Conservation (phyloP, 805 yeast genomes). For the Ogataea pilisensis region DNA sequence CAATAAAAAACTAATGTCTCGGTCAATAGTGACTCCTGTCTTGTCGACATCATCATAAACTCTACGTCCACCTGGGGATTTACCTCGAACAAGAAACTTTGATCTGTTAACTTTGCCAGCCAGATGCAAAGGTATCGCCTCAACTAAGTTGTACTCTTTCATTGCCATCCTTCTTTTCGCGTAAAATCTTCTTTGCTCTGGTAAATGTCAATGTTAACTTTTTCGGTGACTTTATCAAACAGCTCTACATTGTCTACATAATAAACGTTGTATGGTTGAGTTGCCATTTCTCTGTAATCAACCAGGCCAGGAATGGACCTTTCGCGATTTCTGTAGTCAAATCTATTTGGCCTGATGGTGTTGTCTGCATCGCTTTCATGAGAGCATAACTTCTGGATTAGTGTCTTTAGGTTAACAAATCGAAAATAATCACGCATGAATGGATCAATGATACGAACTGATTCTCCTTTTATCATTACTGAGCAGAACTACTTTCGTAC, state of each 20-base stretch:
- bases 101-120: background rate
- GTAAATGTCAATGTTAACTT: background rate
- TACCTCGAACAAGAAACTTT: background rate
- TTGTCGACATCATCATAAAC: too few relatives aligned
- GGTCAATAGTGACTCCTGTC: too few relatives aligned
- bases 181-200: background rate
- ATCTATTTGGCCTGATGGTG: background rate
- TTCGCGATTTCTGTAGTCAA: background rate
- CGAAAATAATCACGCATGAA: background rate
- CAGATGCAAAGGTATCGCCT: background rate
- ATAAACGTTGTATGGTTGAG: background rate
- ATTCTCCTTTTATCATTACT: background rate
- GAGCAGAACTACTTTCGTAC: too few relatives aligned
- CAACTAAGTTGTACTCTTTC: background rate
- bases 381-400: background rate
- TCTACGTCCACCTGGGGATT: background rate
- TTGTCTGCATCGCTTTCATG: background rate
- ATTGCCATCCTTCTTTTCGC: background rate
- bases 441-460: background rate
- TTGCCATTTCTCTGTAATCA: background rate
- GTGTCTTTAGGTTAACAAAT: background rate
- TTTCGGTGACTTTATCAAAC: background rate
- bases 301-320: background rate
- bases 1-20: too few relatives aligned
- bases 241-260: background rate